Base-by-base conservation (phyloP, 805 yeast genomes). In the Lipomyces starkeyi region DNA sequence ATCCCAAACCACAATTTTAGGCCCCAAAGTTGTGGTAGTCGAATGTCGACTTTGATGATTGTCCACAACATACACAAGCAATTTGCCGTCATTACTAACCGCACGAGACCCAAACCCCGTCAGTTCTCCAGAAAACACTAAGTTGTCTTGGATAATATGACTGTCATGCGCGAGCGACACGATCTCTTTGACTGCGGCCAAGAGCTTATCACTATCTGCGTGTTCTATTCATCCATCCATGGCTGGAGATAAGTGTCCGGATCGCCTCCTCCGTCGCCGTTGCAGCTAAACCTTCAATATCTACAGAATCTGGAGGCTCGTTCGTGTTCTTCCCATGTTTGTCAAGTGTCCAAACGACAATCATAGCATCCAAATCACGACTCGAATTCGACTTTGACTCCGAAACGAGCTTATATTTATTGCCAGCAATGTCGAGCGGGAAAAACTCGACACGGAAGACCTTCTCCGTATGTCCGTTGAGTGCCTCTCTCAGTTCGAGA, bases 381-480 rank as follows among this genome's bases (percentile, higher is more conserved):
- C 6, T 27, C n/a, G 35, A 27, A 3, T 14, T 54, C n/a, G 35
- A 27, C 5, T 14, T 54, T 3, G 58, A 54, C 29, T 2, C 29
- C 35, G 58, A 54, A 32, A 17, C 29, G 35, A 54, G 58, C 35
- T 27, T 4, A 20, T 54, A 54, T 27, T 20, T 54, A 54, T 54
- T 54, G 35, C n/a, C 3, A 54, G 8, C 7, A 54, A 20, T 27
- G 35, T 32, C 49, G 49, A 17, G 11, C n/a, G 58, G 35, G 20
- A 27, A 27, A 54, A 54, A 54, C 58, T 54, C 9, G 35, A 54
- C 58, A 27, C 35, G 37, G 37, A 0, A 1, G 7, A 54, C 7
- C n/a, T 20, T 32, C 58, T 54, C 58, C 35, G 58, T n/a, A 32
- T 54, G 58, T 27, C 58, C 58, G 35, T 27, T 8, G 35, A 54